Conservation (phyloP, 257 asterid genomes). For the Linaria vulgaris region DNA sequence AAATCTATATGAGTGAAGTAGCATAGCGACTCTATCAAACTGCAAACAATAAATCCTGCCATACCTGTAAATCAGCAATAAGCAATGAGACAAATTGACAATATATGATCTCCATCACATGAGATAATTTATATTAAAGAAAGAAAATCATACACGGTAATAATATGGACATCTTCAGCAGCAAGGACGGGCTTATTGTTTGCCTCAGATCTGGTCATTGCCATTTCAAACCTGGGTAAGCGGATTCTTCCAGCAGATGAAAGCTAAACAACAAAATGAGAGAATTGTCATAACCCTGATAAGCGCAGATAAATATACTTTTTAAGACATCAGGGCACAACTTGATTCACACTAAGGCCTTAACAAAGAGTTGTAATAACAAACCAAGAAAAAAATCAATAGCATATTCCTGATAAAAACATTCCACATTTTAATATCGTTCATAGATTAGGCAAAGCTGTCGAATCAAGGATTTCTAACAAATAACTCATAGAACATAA, state of each 20-base stretch:
- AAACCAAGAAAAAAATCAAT: not conserved
- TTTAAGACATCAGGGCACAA: not conserved
- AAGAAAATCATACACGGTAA: slow-evolving; percentile 66
- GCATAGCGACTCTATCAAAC: slow-evolving; percentile 84
- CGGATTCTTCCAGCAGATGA: slow-evolving; percentile 87
- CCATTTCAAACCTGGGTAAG: slow-evolving; percentile 90
- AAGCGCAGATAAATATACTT: slow-evolving; percentile 11
- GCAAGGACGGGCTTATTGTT: slow-evolving; percentile 74
- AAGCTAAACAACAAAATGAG: slow-evolving; percentile 46
- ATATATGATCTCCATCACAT: slow-evolving; percentile 24
- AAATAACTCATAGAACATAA: slow-evolving; percentile 15
- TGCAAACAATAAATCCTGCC: slow-evolving; percentile 98
- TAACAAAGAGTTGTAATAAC: not conserved
- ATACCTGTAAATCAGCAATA: slow-evolving; percentile 58
- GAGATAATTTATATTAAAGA: slow-evolving; percentile 9
- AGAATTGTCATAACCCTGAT: slow-evolving; percentile 27
- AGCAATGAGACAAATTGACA: slow-evolving; percentile 21
- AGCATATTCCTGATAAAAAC: not conserved
- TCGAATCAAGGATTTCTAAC: not conserved
- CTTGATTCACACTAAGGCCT: not conserved
- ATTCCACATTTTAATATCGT: no score
- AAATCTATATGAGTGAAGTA: slow-evolving; percentile 78
- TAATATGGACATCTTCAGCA: slow-evolving; percentile 80
- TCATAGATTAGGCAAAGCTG: no score
- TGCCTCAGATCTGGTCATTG: slow-evolving; percentile 76